Evolutionary conservation across 179 eudicot species (phyloP), one percentile per base, ranked within the genome.

Genomic region (Gypsophila paniculata): DNA sequence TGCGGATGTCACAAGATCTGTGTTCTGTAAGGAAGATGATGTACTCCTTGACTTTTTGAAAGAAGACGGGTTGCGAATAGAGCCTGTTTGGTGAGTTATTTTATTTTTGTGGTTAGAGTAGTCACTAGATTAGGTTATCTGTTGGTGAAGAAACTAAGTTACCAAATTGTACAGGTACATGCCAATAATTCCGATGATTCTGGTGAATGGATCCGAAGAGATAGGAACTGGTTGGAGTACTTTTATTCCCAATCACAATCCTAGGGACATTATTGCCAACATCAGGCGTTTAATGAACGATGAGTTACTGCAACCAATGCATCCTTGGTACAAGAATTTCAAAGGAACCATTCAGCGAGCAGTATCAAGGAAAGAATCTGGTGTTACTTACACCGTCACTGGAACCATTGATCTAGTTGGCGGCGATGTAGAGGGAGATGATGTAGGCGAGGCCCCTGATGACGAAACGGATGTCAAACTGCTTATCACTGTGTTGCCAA

Each of bases 161-260:
- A n/a, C 8, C 29, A 53, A 36, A 21, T 61, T 22, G 25, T 21
- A 52, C 79, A 93, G 98, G 98, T 93, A 86, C 74, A 80, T 90
- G 68, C 98, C 98, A 2, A 66, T 89, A 19, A 85, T 93, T 61
- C 98, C 98, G 21, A 86, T 77, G 79, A 97, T 93, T 72, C 81
- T 93, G 18, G 97, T 93, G 26, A 93, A 93, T 77, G 98, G 98
- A 64, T 89, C 96, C 83, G 97, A 93, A 89, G 98, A 96, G 48
- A 93, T 93, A 48, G 98, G 98, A 63, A 93, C 97, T 5, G 97
- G 98, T 11, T 93, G 98, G 98, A 91, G 98, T 78, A 77, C 98
- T 9, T 89, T 76, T 59, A 76, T 89, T 54, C 98, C 98, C 15
- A 93, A 91, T 70, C 91, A 86, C 46, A 89, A 87, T 76, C 98